Evolutionary conservation across 2,329 filamentous ascomycete genomes (phyloP).

Genomic region (Coniochaeta sp.): DNA sequence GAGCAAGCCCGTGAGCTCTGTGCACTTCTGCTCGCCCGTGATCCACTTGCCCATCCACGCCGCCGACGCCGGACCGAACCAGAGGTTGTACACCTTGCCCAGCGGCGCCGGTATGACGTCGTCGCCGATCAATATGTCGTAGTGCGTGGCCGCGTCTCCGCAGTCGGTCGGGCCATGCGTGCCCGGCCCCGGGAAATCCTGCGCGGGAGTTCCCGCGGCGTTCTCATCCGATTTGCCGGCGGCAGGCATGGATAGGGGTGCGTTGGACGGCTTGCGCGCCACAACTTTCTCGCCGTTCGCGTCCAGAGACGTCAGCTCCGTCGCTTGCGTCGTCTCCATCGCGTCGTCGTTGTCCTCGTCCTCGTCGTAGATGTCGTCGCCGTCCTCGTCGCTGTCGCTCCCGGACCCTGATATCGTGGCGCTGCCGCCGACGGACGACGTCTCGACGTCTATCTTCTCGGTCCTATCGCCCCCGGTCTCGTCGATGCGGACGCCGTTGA

Average conservation of each 20-base stretch:
- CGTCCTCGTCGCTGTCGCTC: slow-evolving; percentile 61
- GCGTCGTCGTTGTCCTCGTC: slow-evolving; percentile 67
- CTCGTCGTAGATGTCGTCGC: slow-evolving; percentile 75
- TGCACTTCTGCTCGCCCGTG: slow-evolving; percentile 78
- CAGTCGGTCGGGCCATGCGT: slow-evolving; percentile 82
- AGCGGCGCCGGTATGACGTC: slow-evolving; percentile 80
- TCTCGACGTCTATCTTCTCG: slow-evolving; percentile 62
- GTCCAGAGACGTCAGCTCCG: slow-evolving; percentile 35
- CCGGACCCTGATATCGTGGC: slow-evolving; percentile 51
- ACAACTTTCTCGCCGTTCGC: slow-evolving; percentile 55
- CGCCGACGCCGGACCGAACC: slow-evolving; percentile 77
- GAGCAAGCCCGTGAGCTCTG: slow-evolving; percentile 63
- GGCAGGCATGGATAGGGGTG: slow-evolving; percentile 34
- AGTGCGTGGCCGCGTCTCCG: slow-evolving; percentile 70
- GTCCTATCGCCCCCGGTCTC: slow-evolving; percentile 84
- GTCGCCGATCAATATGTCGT: slow-evolving; percentile 78
- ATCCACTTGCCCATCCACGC: slow-evolving; percentile 84
- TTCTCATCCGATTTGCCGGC: slow-evolving; percentile 46
- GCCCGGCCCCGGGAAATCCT: slow-evolving; percentile 78
- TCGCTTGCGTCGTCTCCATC: slow-evolving; percentile 24
- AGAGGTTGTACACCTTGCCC: slow-evolving; percentile 81
- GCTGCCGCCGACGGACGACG: slow-evolving; percentile 29
- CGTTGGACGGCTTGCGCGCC: slow-evolving; percentile 66
- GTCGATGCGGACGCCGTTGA: slow-evolving; percentile 81
- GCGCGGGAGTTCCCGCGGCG: slow-evolving; percentile 22